Evolutionary conservation across 1,284 basidiomycete genomes (phyloP).

Genomic region (Mycena sp.): DNA sequence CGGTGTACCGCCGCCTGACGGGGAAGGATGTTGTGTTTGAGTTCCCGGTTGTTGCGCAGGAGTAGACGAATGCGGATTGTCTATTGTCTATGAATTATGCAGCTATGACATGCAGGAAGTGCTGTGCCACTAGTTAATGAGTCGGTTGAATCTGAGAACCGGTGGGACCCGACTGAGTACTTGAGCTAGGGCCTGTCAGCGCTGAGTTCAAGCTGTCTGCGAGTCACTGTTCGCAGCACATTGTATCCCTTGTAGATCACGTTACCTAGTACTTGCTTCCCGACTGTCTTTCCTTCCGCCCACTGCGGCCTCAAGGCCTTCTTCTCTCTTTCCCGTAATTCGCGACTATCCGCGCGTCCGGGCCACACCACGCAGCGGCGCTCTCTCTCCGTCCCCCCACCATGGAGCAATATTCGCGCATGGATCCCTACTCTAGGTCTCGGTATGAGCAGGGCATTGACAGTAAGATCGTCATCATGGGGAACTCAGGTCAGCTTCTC

Average conservation of each 20-base stretch:
- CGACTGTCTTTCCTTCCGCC: slow-evolving; percentile 33
- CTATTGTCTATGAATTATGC: slow-evolving; percentile 5
- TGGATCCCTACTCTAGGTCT: slow-evolving; percentile 71
- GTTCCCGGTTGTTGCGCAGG: slow-evolving; percentile 79
- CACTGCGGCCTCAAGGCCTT: slow-evolving; percentile 45
- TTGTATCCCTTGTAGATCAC: not conserved
- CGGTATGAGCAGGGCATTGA: slow-evolving; percentile 86
- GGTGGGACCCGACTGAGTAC: too few species aligned
- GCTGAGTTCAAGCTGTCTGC: too few species aligned
- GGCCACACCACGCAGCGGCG: slow-evolving; percentile 13
- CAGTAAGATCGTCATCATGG: slow-evolving; percentile 97
- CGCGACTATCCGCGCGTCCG: slow-evolving; percentile 26
- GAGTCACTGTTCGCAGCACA: not conserved
- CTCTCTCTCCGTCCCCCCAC: slow-evolving; percentile 34
- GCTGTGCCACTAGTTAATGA: too few species aligned
- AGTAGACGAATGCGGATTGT: slow-evolving; percentile 50
- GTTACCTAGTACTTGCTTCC: slow-evolving; percentile 6
- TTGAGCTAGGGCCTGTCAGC: too few species aligned
- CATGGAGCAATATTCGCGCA: slow-evolving; percentile 49
- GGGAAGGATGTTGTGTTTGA: slow-evolving; percentile 95
- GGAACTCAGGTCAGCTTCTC: slow-evolving; percentile 80
- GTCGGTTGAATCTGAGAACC: too few species aligned
- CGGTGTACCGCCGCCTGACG: slow-evolving; percentile 93
- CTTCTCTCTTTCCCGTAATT: slow-evolving; percentile 37
- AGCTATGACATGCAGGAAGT: slow-evolving; percentile 13